Base-by-base conservation (phyloP, 345 rosid species). In the Noccaea caerulescens region DNA sequence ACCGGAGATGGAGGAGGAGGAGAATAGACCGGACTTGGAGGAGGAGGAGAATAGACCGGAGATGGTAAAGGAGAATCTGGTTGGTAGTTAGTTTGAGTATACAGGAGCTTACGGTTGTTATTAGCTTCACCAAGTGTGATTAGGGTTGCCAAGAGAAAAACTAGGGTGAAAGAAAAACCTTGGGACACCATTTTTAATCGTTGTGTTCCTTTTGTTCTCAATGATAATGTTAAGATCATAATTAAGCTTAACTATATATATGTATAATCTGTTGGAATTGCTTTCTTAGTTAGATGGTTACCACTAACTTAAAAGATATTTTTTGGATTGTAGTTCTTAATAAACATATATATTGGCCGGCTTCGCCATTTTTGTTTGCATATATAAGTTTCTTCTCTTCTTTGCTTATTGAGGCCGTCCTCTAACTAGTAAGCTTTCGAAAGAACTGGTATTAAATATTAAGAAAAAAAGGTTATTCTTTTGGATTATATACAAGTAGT, bases 21-120 rank as follows among this genome's bases (percentile, higher is more conserved):
- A 70, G 67, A 16, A 49, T 59, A 59, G 5, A 59, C 51, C 12
- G 59, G 61, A 14, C 5, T 11, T 43, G 72, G 72, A 68, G 39
- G 64, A 57, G 65, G 32, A 18, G 55, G 66, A 7, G 66, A 44
- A 44, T 27, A 12, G 8, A 30, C 33, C 3, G 66, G 66, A 43
- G 66, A 65, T 65, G 58, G 69, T 50, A 65, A 58, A 25, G 62
- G 61, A 67, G 71, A 54, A 54, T 54, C 52, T 67, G 62, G 71
- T 53, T 66, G 27, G 49, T 23, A 39, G 27, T 52, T 51, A 38
- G 46, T 25, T 6, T 16, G 36, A 53, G 41, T 27, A 14, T 53
- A 41, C 50, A 41, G 10, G 47, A 74, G 68, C 18, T 52, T 74
- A 34, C 73, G 73, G 68, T 41, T 74, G 68, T 7, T 74, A 52